A percentile compares a stretch with the other conserved stretches of the same genome.
These are phyloP conservation scores for Magnusiomyces suaveolens DNA, from an alignment of 1,139 yeast genomes.

Conservation along the genomic window DNA sequence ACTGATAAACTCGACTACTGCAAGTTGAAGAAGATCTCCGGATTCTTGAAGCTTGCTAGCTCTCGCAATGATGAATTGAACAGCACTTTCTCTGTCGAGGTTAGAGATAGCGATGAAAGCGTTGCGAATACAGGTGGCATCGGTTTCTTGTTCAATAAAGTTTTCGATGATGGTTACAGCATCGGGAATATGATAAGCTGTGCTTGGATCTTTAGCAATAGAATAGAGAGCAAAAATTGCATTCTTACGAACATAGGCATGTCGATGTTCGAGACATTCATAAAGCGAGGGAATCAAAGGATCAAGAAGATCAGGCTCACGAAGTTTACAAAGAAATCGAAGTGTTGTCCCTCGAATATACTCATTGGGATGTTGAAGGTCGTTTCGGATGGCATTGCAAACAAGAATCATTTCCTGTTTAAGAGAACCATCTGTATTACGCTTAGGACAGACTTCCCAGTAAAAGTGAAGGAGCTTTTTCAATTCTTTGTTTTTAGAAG, in stretches of 20 bases:
- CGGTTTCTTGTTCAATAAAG: constrained; percentile 73
- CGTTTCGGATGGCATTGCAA: constrained; percentile 95
- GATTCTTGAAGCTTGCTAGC: constrained; percentile 52
- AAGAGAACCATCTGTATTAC: constrained; percentile 78
- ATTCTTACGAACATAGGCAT: constrained; percentile 94
- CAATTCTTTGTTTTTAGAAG: constrained; percentile 80
- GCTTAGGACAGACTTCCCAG: constrained; percentile 97
- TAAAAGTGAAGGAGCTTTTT: constrained; percentile 88
- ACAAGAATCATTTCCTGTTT: constrained; percentile 98
- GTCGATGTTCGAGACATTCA: constrained; percentile 87
- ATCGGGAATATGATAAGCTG: constrained; percentile 76
- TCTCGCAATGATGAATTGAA: constrained; percentile 69
- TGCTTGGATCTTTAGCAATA: constrained; percentile 64
- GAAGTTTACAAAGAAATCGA: constrained; percentile 80
- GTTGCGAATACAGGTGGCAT: constrained; percentile 90
- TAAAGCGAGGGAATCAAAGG: constrained; percentile 91
- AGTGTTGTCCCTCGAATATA: constrained; percentile 91
- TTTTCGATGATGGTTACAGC: constrained; percentile 75
- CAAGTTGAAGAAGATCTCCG: constrained; percentile 80
- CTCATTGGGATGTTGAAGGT: constrained; percentile 95
- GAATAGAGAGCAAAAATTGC: constrained; percentile 88
- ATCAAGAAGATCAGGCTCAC: constrained; percentile 88
- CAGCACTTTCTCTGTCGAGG: constrained; percentile 76
- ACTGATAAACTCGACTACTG: constrained; percentile 85
- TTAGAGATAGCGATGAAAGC: constrained; percentile 85